phyloP scores from a whole-genome alignment of 169 alveolate species.

The Blepharisma undulans region DNA sequence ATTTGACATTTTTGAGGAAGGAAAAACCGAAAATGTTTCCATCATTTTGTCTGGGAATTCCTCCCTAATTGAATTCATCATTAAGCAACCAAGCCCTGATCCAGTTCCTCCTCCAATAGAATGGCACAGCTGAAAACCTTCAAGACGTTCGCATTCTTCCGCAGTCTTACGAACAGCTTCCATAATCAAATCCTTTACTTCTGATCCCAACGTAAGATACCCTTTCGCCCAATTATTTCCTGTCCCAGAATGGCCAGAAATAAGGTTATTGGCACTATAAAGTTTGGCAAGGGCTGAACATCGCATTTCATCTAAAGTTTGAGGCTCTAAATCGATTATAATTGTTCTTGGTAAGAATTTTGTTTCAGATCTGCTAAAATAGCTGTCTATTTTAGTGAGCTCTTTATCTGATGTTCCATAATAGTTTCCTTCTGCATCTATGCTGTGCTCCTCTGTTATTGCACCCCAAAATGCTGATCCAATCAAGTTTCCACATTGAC shows the following conservation, averaged over 20 bases:
- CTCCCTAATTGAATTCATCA: slow-evolving; percentile 95
- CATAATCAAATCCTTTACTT: slow-evolving; percentile 89
- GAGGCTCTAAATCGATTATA: slow-evolving; percentile 83
- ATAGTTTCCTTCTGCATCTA: slow-evolving; percentile 56
- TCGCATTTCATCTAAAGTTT: slow-evolving; percentile 73
- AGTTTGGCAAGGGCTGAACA: slow-evolving; percentile 66
- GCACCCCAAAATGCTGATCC: slow-evolving; percentile 65
- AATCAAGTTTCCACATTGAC: slow-evolving; percentile 63
- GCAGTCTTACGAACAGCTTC: slow-evolving; percentile 98
- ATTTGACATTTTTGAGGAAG: slow-evolving; percentile 98
- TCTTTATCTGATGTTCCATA: slow-evolving; percentile 54
- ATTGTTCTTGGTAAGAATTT: slow-evolving; percentile 88
- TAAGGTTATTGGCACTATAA: slow-evolving; percentile 67
- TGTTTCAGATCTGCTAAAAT: slow-evolving; percentile 43
- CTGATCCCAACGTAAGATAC: slow-evolving; percentile 86
- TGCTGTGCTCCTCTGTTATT: slow-evolving; percentile 61
- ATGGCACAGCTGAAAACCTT: slow-evolving; percentile 97
- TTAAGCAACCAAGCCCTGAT: slow-evolving; percentile 97
- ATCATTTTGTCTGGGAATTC: slow-evolving; percentile 98
- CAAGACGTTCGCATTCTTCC: slow-evolving; percentile 97
- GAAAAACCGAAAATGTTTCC: slow-evolving; percentile 98
- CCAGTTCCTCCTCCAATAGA: slow-evolving; percentile 99
- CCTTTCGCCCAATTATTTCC: slow-evolving; percentile 79
- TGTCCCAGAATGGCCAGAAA: slow-evolving; percentile 67
- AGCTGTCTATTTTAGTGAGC: background rate